A percentile compares a stretch with the other conserved stretches of the same genome.
phyloP scores from a whole-genome alignment of 2,329 filamentous ascomycete genomes.

The Colletotrichum navitas region DNA sequence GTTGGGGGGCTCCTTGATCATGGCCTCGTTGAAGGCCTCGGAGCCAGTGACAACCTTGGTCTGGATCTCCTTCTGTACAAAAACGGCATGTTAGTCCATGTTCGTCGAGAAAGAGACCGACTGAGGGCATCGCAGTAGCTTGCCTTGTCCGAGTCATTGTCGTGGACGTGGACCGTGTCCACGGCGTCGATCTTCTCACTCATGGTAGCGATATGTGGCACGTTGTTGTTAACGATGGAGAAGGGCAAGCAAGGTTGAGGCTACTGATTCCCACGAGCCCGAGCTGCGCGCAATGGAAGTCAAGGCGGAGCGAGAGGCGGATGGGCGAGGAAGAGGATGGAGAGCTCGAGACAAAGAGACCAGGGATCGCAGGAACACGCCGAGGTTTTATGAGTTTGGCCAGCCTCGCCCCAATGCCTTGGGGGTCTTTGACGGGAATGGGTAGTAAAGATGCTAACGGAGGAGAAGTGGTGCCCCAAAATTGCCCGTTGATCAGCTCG shows the following conservation, averaged over 20 bases:
- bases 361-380: slow-evolving; percentile 36
- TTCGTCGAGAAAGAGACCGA: not conserved
- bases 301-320: slow-evolving; percentile 14
- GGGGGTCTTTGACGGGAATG: slow-evolving; percentile 16
- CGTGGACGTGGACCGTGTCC: slow-evolving; percentile 39
- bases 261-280: slow-evolving; percentile 36
- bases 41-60: slow-evolving; percentile 63
- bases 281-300: slow-evolving; percentile 15
- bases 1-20: slow-evolving; percentile 63
- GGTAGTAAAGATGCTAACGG: slow-evolving; percentile 28
- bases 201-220: slow-evolving; percentile 28
- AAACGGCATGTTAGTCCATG: slow-evolving; percentile 1
- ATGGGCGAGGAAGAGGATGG: slow-evolving; percentile 38
- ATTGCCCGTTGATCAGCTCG: slow-evolving; percentile 17
- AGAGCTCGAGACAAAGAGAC: slow-evolving; percentile 32
- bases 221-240: slow-evolving; percentile 8
- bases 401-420: not conserved
- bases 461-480: slow-evolving; percentile 28
- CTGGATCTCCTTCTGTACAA: slow-evolving; percentile 44
- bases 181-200: slow-evolving; percentile 40
- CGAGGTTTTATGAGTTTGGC: slow-evolving; percentile 43
- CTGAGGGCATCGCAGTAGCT: not conserved
- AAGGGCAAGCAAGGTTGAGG: not conserved
- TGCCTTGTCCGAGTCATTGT: slow-evolving; percentile 40
- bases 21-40: slow-evolving; percentile 67